These are phyloP conservation scores for Fraxinus ornus DNA, from an alignment of 305 asterid species.

Conservation along the genomic window DNA sequence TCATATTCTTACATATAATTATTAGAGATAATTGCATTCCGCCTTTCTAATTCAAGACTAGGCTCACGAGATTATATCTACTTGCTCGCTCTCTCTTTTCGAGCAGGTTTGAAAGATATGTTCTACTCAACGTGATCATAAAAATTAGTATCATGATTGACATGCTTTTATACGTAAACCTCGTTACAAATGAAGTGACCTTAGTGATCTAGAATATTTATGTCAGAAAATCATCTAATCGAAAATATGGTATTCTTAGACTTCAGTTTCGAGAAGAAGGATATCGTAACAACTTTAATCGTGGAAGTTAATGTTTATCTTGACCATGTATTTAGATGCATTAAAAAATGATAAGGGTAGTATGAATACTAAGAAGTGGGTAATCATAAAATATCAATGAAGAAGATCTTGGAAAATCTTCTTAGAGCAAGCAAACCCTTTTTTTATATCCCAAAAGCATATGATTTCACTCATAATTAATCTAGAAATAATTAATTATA, in stretches of 20 bases:
- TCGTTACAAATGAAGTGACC: neutral
- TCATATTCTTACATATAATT: neutral
- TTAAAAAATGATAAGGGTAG: constrained; percentile 31
- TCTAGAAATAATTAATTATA: constrained; percentile 37
- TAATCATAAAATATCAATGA: constrained; percentile 41
- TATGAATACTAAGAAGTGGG: constrained; percentile 71
- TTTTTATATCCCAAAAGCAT: constrained; percentile 45
- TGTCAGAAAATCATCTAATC: neutral
- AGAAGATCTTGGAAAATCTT: constrained; percentile 83
- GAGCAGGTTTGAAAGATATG: neutral
- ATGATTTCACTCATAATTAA: constrained; percentile 52
- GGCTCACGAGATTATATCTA: neutral
- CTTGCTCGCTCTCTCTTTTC: neutral
- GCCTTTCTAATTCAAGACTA: neutral
- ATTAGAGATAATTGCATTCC: neutral
- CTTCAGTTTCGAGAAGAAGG: neutral
- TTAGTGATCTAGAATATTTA: neutral
- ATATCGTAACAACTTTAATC: neutral
- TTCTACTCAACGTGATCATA: neutral
- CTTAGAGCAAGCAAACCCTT: constrained; percentile 54
- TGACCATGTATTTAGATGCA: constrained; percentile 50
- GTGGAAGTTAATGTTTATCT: constrained; percentile 32
- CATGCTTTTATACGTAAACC: neutral
- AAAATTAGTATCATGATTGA: neutral
- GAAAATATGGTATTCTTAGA: neutral